Evolutionary conservation across 306 rosid genomes (phyloP), one percentile per base, ranked within the genome.

Genomic region (Fragaria ananassa): DNA sequence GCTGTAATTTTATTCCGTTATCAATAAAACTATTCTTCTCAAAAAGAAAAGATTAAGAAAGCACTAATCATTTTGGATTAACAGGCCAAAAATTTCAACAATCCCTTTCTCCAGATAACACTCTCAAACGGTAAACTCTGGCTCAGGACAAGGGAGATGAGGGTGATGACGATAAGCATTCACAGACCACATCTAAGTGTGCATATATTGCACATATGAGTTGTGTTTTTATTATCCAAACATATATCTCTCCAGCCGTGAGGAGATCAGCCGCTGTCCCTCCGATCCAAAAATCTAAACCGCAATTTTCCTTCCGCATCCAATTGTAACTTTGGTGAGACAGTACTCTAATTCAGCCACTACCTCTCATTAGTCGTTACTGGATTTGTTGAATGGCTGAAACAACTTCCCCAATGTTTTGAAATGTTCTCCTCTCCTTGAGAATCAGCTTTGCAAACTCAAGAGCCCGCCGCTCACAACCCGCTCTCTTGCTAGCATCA

Each of bases 381-480:
- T 83, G 79, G 76, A 81, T 44, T 77, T 86, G 82, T 45, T 65
- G 62, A 83, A 95, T 80, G 60, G 92, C 89, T n/a, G 89, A 78
- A 79, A 90, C 57, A 45, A 95, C 74, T 80, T 92, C 89, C 39
- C 74, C 7, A 64, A 95, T 89, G 78, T 80, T 70, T 34, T 79
- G 79, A 75, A 89, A 88, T 44, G 79, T 88, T 44, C 88, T 81
- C 78, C 98, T 86, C 72, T 95, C 86, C 84, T 92, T 92, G 37
- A 95, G 93, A 76, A 95, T 76, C 80, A 76, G 62, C 85, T 95
- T 95, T 18, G 96, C 93, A 17, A 83, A 47, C 25, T 88, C 75
- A 77, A 90, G 98, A 21, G 97, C 97, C 31, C 80, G 85, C 0
- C 79, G 78, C 83, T 90, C 97, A 37, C 97, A 87, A 14, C 62